A percentile compares a stretch with the other conserved stretches of the same genome.
phyloP scores from a whole-genome alignment of 1,139 yeast genomes.

The Pneumocystis sp. region DNA sequence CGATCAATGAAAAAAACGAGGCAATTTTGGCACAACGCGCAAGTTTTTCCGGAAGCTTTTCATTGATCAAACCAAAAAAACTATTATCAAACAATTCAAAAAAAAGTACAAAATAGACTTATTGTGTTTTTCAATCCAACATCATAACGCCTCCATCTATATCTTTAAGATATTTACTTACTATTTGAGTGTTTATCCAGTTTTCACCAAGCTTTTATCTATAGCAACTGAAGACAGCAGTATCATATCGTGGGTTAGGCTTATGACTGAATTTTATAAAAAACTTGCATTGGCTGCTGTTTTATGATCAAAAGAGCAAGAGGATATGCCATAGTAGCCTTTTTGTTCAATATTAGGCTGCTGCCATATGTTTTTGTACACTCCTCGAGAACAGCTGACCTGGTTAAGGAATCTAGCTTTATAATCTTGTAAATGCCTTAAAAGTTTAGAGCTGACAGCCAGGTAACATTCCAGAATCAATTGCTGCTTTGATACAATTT shows the following conservation, averaged over 20 bases:
- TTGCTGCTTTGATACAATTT: too few relatives aligned
- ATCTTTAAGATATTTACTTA: too few relatives aligned
- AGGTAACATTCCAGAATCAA: neutral
- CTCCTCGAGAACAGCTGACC: neutral
- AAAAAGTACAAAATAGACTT: neutral
- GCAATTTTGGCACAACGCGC: neutral
- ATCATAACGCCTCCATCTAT: too few relatives aligned
- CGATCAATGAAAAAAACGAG: neutral
- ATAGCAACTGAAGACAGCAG: neutral
- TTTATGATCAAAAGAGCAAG: neutral
- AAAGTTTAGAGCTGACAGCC: neutral
- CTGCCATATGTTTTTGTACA: neutral
- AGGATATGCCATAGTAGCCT: neutral
- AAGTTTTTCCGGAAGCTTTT: neutral
- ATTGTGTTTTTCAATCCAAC: neutral
- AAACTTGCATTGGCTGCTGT: neutral
- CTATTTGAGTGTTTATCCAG: too few relatives aligned
- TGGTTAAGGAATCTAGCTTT: neutral
- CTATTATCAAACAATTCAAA: neutral
- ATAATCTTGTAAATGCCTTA: neutral
- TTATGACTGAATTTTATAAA: neutral
- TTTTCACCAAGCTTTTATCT: too few relatives aligned
- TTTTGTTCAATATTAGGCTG: neutral
- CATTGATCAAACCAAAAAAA: neutral
- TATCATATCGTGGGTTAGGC: neutral